Evolutionary conservation across 2,329 filamentous ascomycete genomes (phyloP), one percentile per base, ranked within the genome.

Genomic region (Zalaria sp.): DNA sequence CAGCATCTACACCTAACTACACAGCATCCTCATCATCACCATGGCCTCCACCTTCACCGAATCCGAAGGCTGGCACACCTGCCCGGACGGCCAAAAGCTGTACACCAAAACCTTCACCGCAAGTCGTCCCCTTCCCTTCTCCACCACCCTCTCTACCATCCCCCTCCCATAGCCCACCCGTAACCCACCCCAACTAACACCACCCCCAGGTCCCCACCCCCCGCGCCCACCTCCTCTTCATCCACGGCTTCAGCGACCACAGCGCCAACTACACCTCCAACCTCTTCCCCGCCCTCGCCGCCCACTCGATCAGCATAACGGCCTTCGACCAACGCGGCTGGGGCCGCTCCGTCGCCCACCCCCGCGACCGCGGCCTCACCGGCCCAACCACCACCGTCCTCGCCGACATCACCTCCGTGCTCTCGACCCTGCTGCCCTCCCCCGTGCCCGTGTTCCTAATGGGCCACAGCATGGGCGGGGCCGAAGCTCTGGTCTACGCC

Each of bases 211-310:
- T 32, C 29, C 29, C 43, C 49, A 78, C 78, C 75, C 76, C 61
- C 72, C 42, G 74, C 53, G 87, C 87, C 31, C 82, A 83, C 50
- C 60, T 93, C 39, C 69, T 91, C 53, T 83, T 93, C 61, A 66
- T 95, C 48, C 88, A 95, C 64, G 88, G 88, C 53, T 95, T 88
- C 69, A 86, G 78, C 59, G 88, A 94, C 61, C 85, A 93, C 61
- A 69, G 68, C 59, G 78, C 83, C 61, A 75, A 77, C 44, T 93
- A 94, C 65, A 32, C 29, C 29, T 73, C 78, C 56, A 70, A 72
- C 42, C 73, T 94, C 54, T 89, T 91, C 63, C 71, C 77, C 4
- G 66, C 64, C 9, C 72, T 95, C 38, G 80, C 82, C 25, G 64
- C 68, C 7, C 72, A 72, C 41, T 83, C 82, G 47, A 87, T 95